phyloP scores from a whole-genome alignment of 2,329 filamentous ascomycete genomes.

The Aspergillus sp. region DNA sequence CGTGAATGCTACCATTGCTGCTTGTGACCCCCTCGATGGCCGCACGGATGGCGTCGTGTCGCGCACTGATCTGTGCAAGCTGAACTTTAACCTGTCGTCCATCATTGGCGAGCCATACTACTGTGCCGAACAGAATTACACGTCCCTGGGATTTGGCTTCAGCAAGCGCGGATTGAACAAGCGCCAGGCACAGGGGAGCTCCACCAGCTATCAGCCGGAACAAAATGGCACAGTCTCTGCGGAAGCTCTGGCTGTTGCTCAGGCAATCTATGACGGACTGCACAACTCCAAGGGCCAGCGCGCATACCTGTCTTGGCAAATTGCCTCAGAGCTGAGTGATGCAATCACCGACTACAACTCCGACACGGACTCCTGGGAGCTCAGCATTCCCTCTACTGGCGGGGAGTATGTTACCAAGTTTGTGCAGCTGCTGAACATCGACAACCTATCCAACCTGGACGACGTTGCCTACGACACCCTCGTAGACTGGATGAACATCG shows the following conservation, averaged over 20 bases:
- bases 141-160: slow-evolving; percentile 27
- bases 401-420: slow-evolving; percentile 34
- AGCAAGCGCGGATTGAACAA: slow-evolving; percentile 17
- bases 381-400: slow-evolving; percentile 32
- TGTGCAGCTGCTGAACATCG: slow-evolving; percentile 23
- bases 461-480: slow-evolving; percentile 57
- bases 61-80: slow-evolving; percentile 47
- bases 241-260: slow-evolving; percentile 30
- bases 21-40: slow-evolving; percentile 57
- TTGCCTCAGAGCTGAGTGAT: slow-evolving; percentile 26
- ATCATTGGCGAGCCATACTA: slow-evolving; percentile 33
- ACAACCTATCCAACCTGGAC: slow-evolving; percentile 41
- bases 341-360: slow-evolving; percentile 26
- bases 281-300: slow-evolving; percentile 39
- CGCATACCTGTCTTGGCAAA: slow-evolving; percentile 40
- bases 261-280: slow-evolving; percentile 40
- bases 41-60: slow-evolving; percentile 54
- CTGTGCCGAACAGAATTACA: slow-evolving; percentile 34
- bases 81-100: slow-evolving; percentile 47
- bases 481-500: slow-evolving; percentile 53
- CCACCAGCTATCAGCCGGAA: slow-evolving; percentile 23
- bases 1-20: slow-evolving; percentile 53
- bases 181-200: slow-evolving; percentile 19
- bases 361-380: slow-evolving; percentile 28
- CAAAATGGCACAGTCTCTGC: slow-evolving; percentile 33